Evolutionary conservation across 192 early-diverging fungal species (phyloP).

Genomic region (Lobulomyces angularis): DNA sequence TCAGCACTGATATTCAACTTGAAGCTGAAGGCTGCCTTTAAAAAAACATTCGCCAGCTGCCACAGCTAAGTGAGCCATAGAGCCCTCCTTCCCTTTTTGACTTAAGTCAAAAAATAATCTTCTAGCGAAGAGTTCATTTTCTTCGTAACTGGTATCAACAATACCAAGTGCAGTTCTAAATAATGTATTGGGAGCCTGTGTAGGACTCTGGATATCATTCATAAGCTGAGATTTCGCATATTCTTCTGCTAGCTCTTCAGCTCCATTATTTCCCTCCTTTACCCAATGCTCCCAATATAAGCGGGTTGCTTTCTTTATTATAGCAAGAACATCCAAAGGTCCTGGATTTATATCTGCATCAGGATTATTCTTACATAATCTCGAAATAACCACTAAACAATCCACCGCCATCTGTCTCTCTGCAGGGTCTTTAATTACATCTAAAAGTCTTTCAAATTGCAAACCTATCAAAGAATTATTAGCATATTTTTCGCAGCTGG

Average conservation of each 20-base stretch:
- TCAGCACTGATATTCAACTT: neutral
- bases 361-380: conserved; percentile 53
- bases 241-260: conserved; percentile 1
- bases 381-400: conserved; percentile 53
- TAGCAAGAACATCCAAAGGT: conserved; percentile 41
- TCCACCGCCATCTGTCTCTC: conserved; percentile 68
- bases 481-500: conserved; percentile 1
- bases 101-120: conserved; percentile 71
- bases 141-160: conserved; percentile 35
- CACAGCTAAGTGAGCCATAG: conserved; percentile 48
- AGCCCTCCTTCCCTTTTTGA: conserved; percentile 52
- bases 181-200: conserved; percentile 2
- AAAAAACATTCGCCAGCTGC: neutral
- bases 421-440: conserved; percentile 61
- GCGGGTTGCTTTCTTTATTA: conserved; percentile 54
- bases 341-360: conserved; percentile 27
- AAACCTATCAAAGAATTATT: conserved; percentile 21
- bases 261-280: conserved; percentile 22
- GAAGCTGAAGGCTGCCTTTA: neutral
- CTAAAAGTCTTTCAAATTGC: conserved; percentile 61
- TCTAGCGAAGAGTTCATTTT: conserved; percentile 48
- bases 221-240: neutral
- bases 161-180: neutral
- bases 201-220: neutral
- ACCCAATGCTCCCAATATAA: conserved; percentile 62